Conservation (phyloP, 768 basidiomycete species). For the Paxillus rubicundulus region DNA sequence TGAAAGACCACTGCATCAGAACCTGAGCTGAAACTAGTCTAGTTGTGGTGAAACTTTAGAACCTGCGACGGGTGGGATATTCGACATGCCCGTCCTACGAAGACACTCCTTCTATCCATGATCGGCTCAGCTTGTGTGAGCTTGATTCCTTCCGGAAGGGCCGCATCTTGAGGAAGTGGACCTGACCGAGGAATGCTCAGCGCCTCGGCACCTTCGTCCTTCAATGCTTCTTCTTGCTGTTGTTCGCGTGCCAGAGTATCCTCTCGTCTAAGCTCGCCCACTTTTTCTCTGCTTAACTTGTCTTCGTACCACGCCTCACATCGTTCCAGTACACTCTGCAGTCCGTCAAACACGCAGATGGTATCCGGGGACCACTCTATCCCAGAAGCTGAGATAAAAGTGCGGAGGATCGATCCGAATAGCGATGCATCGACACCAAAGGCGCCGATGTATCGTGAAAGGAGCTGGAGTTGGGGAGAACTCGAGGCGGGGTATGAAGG, state of each 20-base stretch:
- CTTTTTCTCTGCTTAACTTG: constrained; percentile 54
- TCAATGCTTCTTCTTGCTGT: constrained; percentile 7
- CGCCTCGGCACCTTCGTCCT: constrained; percentile 7
- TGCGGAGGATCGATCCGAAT: constrained; percentile 76
- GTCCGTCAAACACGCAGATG: constrained; percentile 85
- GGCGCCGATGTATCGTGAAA: constrained; percentile 80
- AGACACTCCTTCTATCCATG: constrained; percentile 78
- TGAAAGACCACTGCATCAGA: constrained; percentile 26
- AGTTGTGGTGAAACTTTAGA: constrained; percentile 9
- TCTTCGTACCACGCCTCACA: constrained; percentile 71
- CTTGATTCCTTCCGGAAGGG: constrained; percentile 59
- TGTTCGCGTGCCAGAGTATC: constrained; percentile 38
- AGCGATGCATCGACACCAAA: constrained; percentile 71
- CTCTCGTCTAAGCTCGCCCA: constrained; percentile 53
- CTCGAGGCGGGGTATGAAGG: constrained; percentile 60
- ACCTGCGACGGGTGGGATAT: constrained; percentile 80
- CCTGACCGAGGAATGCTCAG: not conserved
- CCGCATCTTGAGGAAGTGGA: constrained; percentile 11
- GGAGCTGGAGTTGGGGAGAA: constrained; percentile 80
- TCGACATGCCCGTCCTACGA: constrained; percentile 81
- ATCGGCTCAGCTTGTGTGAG: constrained; percentile 78
- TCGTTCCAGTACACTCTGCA: constrained; percentile 70
- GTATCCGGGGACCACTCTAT: constrained; percentile 73
- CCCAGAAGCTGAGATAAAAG: constrained; percentile 73
- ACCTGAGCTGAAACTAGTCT: not conserved